These are phyloP conservation scores for Hymenoscyphus fraxineus DNA, from an alignment of 2,329 filamentous ascomycete species.

Conservation along the genomic window DNA sequence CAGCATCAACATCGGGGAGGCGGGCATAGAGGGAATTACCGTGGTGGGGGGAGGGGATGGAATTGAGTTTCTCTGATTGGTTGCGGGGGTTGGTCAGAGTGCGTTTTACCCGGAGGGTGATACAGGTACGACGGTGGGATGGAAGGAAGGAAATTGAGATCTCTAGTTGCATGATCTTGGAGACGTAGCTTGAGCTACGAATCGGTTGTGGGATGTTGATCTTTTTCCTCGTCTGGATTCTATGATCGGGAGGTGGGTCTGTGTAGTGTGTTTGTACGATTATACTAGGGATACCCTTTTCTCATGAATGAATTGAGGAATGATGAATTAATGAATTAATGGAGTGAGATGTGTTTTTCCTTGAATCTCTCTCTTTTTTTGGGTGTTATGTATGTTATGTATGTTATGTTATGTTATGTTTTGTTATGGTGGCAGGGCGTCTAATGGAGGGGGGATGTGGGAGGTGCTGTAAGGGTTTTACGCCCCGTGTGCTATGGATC, in stretches of 20 bases:
- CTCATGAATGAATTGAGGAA: no score
- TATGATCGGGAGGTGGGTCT: not conserved
- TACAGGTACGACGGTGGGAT: not conserved
- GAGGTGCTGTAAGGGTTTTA: no score
- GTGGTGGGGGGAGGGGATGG: constrained; percentile 28
- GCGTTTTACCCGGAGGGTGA: not conserved
- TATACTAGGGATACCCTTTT: not conserved
- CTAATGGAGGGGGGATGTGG: no score
- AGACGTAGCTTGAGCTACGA: no score
- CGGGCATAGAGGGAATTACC: constrained; percentile 29
- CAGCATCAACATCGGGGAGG: constrained; percentile 17
- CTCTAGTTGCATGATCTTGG: no score
- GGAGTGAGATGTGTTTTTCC: not conserved
- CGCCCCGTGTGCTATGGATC: no score
- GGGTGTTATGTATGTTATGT: not conserved
- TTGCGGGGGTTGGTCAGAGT: not conserved
- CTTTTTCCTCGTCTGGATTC: not conserved
- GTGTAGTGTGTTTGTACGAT: not conserved
- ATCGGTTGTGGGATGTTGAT: not conserved
- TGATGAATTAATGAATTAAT: no score
- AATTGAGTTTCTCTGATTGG: not conserved
- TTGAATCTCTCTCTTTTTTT: not conserved
- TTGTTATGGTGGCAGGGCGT: no score
- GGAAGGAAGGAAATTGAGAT: not conserved
- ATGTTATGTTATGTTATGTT: no score